Conservation (phyloP, 345 rosid genomes). For the Rhodamnia argentea region DNA sequence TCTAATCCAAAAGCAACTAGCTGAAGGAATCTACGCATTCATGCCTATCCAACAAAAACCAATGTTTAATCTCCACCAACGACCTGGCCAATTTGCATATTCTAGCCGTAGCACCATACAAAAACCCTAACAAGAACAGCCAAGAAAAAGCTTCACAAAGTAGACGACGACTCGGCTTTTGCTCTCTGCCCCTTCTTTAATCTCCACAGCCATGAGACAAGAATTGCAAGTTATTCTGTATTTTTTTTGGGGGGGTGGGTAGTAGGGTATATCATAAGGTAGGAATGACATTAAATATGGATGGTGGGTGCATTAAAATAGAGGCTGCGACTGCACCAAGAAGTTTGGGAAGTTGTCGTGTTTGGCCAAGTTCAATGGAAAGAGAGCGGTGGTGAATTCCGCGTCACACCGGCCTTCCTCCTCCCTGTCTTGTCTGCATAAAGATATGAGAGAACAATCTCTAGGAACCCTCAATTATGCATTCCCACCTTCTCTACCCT, state of each 20-base stretch:
- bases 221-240: neutral
- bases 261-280: neutral
- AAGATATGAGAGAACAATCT: neutral
- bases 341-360: neutral
- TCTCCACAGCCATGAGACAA: neutral
- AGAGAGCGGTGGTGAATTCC: neutral
- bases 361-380: neutral
- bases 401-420: neutral
- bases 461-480: neutral
- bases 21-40: neutral
- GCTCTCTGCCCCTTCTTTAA: neutral
- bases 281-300: neutral
- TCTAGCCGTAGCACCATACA: neutral
- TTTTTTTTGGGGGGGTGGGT: neutral
- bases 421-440: neutral
- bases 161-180: neutral
- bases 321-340: neutral
- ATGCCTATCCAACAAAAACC: neutral
- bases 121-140: neutral
- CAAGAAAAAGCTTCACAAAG: neutral
- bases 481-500: neutral
- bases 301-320: neutral
- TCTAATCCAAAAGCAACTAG: neutral
- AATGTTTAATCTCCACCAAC: neutral
- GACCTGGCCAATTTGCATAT: neutral